These are phyloP conservation scores for Cymbomonas tetramitiformis DNA, from an alignment of 139 green algal genomes.

Conservation along the genomic window DNA sequence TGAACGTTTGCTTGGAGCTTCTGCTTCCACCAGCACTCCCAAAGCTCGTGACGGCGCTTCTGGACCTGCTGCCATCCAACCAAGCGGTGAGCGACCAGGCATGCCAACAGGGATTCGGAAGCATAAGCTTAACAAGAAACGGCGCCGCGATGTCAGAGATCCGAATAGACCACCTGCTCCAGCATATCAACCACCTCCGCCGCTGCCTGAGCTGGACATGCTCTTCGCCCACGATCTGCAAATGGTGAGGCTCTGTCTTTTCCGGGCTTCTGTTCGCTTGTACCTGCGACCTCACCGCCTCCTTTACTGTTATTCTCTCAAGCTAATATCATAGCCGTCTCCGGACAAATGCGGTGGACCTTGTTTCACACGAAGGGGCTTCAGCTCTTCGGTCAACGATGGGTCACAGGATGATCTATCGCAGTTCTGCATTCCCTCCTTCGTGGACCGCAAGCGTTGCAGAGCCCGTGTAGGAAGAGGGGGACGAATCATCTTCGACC, in stretches of 20 bases:
- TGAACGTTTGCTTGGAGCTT: not conserved
- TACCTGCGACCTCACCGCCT: too few relatives aligned
- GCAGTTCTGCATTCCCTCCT: too few relatives aligned
- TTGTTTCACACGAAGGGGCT: too few relatives aligned
- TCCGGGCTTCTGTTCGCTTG: not conserved
- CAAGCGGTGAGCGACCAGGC: not conserved
- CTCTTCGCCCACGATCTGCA: conserved; percentile 3
- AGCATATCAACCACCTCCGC: conserved; percentile 10
- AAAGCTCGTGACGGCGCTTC: not conserved
- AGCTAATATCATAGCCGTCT: too few relatives aligned
- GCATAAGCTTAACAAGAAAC: too few relatives aligned
- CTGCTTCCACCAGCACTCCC: not conserved
- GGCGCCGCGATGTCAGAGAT: too few relatives aligned
- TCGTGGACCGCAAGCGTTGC: too few relatives aligned
- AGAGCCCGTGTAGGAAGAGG: not conserved
- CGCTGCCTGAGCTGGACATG: conserved; percentile 16
- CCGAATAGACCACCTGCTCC: too few relatives aligned
- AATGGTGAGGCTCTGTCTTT: not conserved
- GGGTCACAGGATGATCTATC: too few relatives aligned
- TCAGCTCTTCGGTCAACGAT: too few relatives aligned
- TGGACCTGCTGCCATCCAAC: not conserved
- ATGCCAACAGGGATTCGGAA: not conserved
- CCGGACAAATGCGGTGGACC: too few relatives aligned
- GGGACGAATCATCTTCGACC: conserved; percentile 9
- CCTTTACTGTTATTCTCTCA: too few relatives aligned